Conservation (phyloP, 345 rosid species). For the Theobroma cacao region DNA sequence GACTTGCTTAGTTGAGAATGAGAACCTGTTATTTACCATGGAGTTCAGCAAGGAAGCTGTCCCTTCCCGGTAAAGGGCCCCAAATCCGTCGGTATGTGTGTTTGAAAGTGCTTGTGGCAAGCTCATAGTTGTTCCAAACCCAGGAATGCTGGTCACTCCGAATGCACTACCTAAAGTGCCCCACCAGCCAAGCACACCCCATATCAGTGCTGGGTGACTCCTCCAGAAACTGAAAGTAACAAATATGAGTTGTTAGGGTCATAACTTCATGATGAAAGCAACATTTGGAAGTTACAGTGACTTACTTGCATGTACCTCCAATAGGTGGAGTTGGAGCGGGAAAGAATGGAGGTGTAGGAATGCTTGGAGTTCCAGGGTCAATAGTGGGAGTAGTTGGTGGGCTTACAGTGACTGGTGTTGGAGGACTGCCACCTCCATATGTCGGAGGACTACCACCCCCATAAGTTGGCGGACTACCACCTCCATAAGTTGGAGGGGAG, state of each 20-base stretch:
- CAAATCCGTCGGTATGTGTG: constrained; percentile 58
- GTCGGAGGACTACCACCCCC: constrained; percentile 9
- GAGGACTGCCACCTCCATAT: constrained; percentile 29
- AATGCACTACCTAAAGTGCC: constrained; percentile 70
- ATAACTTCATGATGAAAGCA: not conserved
- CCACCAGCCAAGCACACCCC: constrained; percentile 91
- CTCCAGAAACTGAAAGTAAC: constrained; percentile 77
- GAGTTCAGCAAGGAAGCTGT: constrained; percentile 92
- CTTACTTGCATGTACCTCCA: constrained; percentile 90
- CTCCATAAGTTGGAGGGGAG: constrained; percentile 44
- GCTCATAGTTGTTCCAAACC: constrained; percentile 59
- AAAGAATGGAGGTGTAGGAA: constrained; percentile 46
- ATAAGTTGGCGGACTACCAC: not conserved
- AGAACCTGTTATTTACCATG: constrained; percentile 62
- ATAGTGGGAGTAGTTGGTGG: constrained; percentile 46
- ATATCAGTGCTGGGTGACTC: constrained; percentile 70
- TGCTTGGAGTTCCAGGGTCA: constrained; percentile 59
- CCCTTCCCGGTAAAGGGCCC: constrained; percentile 85
- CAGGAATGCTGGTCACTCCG: constrained; percentile 52
- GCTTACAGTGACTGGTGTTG: constrained; percentile 40
- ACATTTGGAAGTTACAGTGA: not conserved
- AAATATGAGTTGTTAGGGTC: not conserved
- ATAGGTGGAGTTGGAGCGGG: constrained; percentile 70
- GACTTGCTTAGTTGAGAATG: constrained; percentile 74
- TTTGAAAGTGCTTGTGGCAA: constrained; percentile 85